A percentile compares a stretch with the other conserved stretches of the same genome.
phyloP scores from a whole-genome alignment of 805 yeast genomes.

The Limtongozyma cylindracea region DNA sequence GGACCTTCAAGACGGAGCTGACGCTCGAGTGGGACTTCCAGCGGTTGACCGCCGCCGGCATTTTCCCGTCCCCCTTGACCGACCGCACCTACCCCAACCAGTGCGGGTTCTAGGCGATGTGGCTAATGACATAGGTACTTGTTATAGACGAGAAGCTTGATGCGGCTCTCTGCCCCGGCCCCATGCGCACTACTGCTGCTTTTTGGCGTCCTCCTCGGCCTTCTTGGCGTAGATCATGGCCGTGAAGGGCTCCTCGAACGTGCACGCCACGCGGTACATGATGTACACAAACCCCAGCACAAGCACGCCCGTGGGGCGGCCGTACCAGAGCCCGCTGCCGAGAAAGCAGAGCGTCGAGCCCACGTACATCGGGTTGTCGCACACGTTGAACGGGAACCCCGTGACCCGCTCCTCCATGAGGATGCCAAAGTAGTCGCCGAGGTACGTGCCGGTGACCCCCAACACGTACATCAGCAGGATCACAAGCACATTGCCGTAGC shows the following conservation, averaged over 20 bases:
- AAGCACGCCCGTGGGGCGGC: constrained; percentile 71
- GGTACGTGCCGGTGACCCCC: constrained; percentile 89
- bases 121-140: too few species aligned
- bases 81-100: neutral
- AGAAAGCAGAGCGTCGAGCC: constrained; percentile 79
- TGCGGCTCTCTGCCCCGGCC: too few species aligned
- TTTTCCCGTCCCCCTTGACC: constrained; percentile 37
- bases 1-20: constrained; percentile 46
- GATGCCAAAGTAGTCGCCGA: constrained; percentile 95
- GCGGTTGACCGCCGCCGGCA: constrained; percentile 17
- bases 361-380: constrained; percentile 90
- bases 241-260: constrained; percentile 92
- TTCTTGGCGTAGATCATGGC: constrained; percentile 43
- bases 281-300: constrained; percentile 48
- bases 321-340: constrained; percentile 75
- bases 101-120: too few species aligned
- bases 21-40: constrained; percentile 45
- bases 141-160: too few species aligned
- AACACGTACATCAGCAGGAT: constrained; percentile 70
- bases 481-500: constrained; percentile 59
- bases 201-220: too few species aligned
- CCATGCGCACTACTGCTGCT: too few species aligned
- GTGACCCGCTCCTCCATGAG: constrained; percentile 78
- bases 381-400: constrained; percentile 78
- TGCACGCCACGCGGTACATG: constrained; percentile 66